These are phyloP conservation scores for Adansonia grandidieri DNA, from an alignment of 441 rosid genomes.

Conservation along the genomic window DNA sequence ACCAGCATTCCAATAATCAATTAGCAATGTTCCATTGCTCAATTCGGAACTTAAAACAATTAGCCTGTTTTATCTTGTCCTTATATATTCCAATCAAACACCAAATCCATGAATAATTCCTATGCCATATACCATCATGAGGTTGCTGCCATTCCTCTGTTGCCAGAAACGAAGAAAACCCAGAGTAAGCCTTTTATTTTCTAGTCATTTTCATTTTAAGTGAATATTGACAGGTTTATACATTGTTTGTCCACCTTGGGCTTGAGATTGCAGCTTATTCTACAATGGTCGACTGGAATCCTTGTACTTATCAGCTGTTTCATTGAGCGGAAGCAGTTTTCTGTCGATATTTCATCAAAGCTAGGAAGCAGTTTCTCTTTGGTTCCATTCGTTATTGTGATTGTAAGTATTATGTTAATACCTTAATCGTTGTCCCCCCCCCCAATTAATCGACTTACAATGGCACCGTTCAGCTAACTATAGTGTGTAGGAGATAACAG, in stretches of 20 bases:
- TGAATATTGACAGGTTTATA: slow-evolving; percentile 56
- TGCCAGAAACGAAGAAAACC: slow-evolving; percentile 42
- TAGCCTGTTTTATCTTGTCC: not conserved
- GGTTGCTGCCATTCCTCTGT: slow-evolving; percentile 20
- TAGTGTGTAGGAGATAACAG: not conserved
- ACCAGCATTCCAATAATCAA: not conserved
- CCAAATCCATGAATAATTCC: slow-evolving; percentile 21
- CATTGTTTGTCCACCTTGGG: slow-evolving; percentile 52
- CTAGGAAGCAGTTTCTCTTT: slow-evolving; percentile 96
- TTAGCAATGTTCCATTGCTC: slow-evolving; percentile 1
- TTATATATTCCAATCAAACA: not conserved
- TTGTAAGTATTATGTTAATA: slow-evolving; percentile 57
- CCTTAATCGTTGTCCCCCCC: not conserved
- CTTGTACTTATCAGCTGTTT: slow-evolving; percentile 83
- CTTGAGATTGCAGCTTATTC: slow-evolving; percentile 94
- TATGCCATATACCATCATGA: slow-evolving; percentile 19
- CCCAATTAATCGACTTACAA: not conserved
- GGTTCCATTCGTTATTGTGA: slow-evolving; percentile 82
- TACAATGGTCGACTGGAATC: slow-evolving; percentile 94
- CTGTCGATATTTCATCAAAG: slow-evolving; percentile 75
- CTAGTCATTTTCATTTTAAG: slow-evolving; percentile 43
- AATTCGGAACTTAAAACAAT: not conserved
- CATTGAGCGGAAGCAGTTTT: slow-evolving; percentile 67
- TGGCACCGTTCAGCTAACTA: not conserved
- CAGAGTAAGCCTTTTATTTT: slow-evolving; percentile 42